Evolutionary conservation across 768 basidiomycete species (phyloP).

Genomic region (Collybia nuda): DNA sequence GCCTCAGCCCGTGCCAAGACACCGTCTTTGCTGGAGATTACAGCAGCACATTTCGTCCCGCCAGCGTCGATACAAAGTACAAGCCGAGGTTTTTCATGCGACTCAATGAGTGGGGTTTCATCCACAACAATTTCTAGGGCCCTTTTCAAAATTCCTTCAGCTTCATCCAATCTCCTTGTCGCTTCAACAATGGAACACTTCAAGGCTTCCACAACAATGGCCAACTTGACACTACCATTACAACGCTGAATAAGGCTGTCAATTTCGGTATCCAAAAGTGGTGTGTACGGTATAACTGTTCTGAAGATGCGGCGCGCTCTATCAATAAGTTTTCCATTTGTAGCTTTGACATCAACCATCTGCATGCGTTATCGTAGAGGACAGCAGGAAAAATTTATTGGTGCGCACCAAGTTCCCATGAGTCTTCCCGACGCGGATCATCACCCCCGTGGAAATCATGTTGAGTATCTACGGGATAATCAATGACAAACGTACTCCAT

Average conservation of each 20-base stretch:
- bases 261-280: conserved; percentile 22
- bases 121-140: conserved; percentile 11
- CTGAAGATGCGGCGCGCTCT: conserved; percentile 30
- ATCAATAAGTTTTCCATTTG: conserved; percentile 27
- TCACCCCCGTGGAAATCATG: conserved; percentile 34
- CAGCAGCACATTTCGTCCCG: conserved; percentile 23
- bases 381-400: not conserved
- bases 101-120: not conserved
- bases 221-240: conserved; percentile 29
- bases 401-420: conserved; percentile 30
- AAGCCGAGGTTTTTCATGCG: conserved; percentile 2
- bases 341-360: conserved; percentile 33
- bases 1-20: conserved; percentile 17
- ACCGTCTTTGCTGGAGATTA: conserved; percentile 18
- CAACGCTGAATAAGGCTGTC: conserved; percentile 27
- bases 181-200: conserved; percentile 18
- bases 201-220: conserved; percentile 25
- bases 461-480: conserved; percentile 25
- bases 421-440: conserved; percentile 33
- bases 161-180: conserved; percentile 10
- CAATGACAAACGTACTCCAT: not conserved
- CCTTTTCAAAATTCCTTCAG: conserved; percentile 18
- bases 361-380: not conserved
- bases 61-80: conserved; percentile 26
- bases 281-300: conserved; percentile 18